Percentiles rank a stretch among this genome's conserved stretches.
These are phyloP conservation scores for Beauveria sp. DNA, from an alignment of 2,329 filamentous ascomycete species.

Conservation along the genomic window DNA sequence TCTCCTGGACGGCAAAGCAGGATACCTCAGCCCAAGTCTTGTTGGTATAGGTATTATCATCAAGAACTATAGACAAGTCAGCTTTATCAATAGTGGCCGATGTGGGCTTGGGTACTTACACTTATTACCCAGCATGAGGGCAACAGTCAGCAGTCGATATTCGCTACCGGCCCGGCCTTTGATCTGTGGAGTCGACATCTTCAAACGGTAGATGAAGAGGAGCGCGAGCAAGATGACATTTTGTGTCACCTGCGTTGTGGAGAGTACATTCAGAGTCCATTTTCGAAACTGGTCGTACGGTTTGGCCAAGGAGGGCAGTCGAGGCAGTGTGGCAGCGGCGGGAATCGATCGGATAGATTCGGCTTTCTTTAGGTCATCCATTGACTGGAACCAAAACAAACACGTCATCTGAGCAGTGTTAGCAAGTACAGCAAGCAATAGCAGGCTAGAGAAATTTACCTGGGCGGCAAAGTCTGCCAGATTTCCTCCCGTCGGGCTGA, in stretches of 20 bases:
- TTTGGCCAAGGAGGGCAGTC: conserved; percentile 62
- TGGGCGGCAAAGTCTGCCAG: conserved; percentile 77
- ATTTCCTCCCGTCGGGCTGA: conserved; percentile 67
- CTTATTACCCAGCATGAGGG: conserved; percentile 96
- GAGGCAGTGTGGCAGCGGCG: conserved; percentile 32
- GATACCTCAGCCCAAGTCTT: conserved; percentile 99
- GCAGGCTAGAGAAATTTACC: conserved; percentile 39
- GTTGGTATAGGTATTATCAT: conserved; percentile 99
- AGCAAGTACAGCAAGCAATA: neutral
- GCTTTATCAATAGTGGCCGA: conserved; percentile 15
- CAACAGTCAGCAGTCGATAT: conserved; percentile 85
- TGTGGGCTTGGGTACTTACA: conserved; percentile 45
- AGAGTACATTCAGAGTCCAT: conserved; percentile 86
- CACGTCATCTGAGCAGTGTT: conserved; percentile 66
- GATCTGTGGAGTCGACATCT: conserved; percentile 80
- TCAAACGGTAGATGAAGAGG: conserved; percentile 87
- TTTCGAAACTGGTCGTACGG: conserved; percentile 78
- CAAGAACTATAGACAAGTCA: conserved; percentile 55
- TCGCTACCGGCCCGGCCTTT: conserved; percentile 91
- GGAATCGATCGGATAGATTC: conserved; percentile 48
- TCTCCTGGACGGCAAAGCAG: conserved; percentile 84
- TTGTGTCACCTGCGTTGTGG: conserved; percentile 91
- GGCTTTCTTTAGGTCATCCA: conserved; percentile 67
- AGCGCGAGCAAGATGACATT: conserved; percentile 89
- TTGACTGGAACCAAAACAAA: conserved; percentile 94